A percentile compares a stretch with the other conserved stretches of the same genome.
These are phyloP conservation scores for Syzygium oleosum DNA, from an alignment of 345 rosid species.

Conservation along the genomic window DNA sequence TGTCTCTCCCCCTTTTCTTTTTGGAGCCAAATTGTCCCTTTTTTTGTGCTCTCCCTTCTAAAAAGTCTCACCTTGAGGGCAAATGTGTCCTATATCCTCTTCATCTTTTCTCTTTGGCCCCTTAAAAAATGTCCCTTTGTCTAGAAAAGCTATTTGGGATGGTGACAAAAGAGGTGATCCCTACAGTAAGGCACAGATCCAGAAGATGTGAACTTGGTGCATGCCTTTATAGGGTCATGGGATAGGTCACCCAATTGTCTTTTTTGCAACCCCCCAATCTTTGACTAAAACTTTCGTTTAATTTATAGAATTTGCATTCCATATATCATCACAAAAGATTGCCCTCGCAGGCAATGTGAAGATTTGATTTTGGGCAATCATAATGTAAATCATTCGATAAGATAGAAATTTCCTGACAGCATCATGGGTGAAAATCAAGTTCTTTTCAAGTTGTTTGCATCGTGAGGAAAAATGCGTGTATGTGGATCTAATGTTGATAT, in stretches of 20 bases:
- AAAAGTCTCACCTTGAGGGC: conserved; percentile 12
- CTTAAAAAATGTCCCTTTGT: not conserved
- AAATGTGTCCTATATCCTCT: not conserved
- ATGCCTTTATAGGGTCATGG: not conserved
- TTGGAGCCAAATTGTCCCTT: not conserved
- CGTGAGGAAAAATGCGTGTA: not conserved
- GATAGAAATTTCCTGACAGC: not conserved
- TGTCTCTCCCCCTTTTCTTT: not conserved
- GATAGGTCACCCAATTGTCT: not conserved
- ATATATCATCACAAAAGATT: not conserved
- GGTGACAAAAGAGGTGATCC: conserved; percentile 11
- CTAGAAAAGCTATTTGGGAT: conserved; percentile 11
- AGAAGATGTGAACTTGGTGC: not conserved
- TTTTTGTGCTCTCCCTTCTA: conserved; percentile 1
- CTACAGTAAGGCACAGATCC: conserved; percentile 2
- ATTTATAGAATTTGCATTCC: not conserved
- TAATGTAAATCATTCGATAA: not conserved
- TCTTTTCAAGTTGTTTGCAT: not conserved
- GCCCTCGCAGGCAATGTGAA: accelerated
- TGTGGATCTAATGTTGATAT: not conserved
- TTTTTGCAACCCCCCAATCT: not conserved
- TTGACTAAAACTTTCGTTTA: not conserved
- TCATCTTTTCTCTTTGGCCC: not conserved
- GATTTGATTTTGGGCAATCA: not conserved
- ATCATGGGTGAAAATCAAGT: not conserved